Evolutionary conservation across 768 basidiomycete genomes (phyloP), one percentile per base, ranked within the genome.

Genomic region (Crucibulum laeve): DNA sequence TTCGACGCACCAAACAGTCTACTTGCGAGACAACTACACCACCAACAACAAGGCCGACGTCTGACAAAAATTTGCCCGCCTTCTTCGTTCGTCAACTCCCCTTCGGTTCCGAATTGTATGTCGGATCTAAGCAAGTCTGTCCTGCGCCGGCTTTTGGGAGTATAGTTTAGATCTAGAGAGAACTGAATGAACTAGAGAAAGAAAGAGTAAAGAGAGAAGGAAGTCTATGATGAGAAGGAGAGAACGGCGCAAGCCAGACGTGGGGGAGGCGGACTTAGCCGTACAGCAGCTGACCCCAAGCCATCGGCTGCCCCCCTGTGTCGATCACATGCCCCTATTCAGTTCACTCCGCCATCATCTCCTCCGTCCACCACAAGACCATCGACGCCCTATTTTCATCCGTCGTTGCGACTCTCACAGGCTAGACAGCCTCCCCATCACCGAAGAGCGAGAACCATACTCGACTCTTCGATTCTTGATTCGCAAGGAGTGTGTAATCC

Each of bases 271-370:
- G 51, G 50, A 43, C 47, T 53, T 53, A 43, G 28, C 15, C 28
- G 28, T 11, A 43, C 47, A 18, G 50, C 58, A 53, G 56, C 58
- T 59, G 58, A 59, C 56, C 49, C 19, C 38, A 34, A 38, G 5
- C 37, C 11, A 32, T 32, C 48, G 52, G 49, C 44, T 54, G 53
- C 51, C 53, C n/a, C 50, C 57, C 57, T 58, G 48, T 51, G 26
- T 47, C 11, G 36, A 53, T 60, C 59, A 60, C 59, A 57, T 59
- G 59, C 34, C 38, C 24, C 25, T 23, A 44, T 48, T 40, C 40
- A 47, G 13, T 23, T 42, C 25, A 30, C 44, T 47, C 42, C 40
- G 38, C 32, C 25, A 38, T 33, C 50, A 47, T 35, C 13, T 22
- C 28, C 25, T 44, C 21, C 43, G 40, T 40, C 28, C 11, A 32